Evolutionary conservation across 805 yeast species (phyloP).

Genomic region (Blastobotrys attinorum): DNA sequence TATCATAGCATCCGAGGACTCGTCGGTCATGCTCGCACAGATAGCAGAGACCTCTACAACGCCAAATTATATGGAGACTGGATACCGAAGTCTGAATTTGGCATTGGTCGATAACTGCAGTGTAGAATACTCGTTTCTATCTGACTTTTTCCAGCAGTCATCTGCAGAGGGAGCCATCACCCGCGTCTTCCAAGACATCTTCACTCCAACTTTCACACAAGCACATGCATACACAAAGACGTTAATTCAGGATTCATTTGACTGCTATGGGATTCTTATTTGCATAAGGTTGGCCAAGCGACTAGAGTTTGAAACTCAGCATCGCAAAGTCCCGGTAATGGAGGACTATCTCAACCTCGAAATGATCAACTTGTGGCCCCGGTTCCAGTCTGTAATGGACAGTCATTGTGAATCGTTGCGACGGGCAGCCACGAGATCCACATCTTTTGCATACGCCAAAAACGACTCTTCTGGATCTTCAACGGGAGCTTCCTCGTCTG

Average conservation of each 20-base stretch:
- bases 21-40: constrained; percentile 68
- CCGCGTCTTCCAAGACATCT: constrained; percentile 36
- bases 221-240: constrained; percentile 43
- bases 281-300: constrained; percentile 65
- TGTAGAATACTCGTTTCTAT: constrained; percentile 67
- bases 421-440: constrained; percentile 36
- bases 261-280: constrained; percentile 69
- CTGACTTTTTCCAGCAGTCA: constrained; percentile 54
- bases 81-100: constrained; percentile 62
- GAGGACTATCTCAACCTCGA: constrained; percentile 64
- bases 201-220: constrained; percentile 43
- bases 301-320: constrained; percentile 58
- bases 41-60: constrained; percentile 70
- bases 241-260: constrained; percentile 38
- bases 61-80: constrained; percentile 61
- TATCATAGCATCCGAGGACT: constrained; percentile 47
- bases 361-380: constrained; percentile 75
- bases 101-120: constrained; percentile 70
- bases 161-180: constrained; percentile 2
- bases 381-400: constrained; percentile 69
- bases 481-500: constrained; percentile 12
- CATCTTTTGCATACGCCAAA: constrained; percentile 30
- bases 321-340: constrained; percentile 58
- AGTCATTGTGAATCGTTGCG: constrained; percentile 67
- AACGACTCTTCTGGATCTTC: not conserved